Evolutionary conservation across 108 stramenopile species (phyloP), one percentile per base, ranked within the genome.

Genomic region (Fistulifera solaris): DNA sequence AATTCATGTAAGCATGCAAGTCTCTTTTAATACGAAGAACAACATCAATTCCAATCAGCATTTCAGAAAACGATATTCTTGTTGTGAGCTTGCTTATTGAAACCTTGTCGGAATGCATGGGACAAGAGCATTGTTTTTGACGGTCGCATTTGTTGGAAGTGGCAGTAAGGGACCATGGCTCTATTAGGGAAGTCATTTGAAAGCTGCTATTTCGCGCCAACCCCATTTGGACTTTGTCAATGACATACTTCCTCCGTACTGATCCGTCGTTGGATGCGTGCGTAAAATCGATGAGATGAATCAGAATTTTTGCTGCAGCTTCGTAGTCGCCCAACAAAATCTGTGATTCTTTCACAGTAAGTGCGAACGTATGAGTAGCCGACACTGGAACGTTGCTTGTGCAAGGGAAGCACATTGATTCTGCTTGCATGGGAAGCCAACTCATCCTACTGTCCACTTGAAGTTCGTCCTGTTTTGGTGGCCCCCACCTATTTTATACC

Each of bases 61-160:
- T 63, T 48, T 87, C 80, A 43, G 79, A 72, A 52, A 78, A 87
- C 6, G 79, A 62, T 16, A 79, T 74, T 24, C 75, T 58, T 12
- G 79, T 81, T 31, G 52, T 27, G 15, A 87, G 46, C 3, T 68
- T 56, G 22, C 81, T 81, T 23, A 63, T 52, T 26, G 49, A 61
- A 12, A 84, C 41, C 40, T 57, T 56, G 41, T 19, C 17, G 7
- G 43, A 45, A 28, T 78, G 68, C 2, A 19, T 12, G 10, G 48
- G 16, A 39, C 62, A 67, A 13, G 54, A 47, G 17, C 59, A 40
- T 1, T 28, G 17, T 16, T 53, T 45, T 13, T 38, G 19, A 0
- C 45, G 40, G 39, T 54, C 61, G 57, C 63, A 63, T 15, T 48
- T 58, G 15, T 52, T 27, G 5, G 43, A 44, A 15, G 40, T 40